phyloP scores from a whole-genome alignment of 2,329 filamentous ascomycete species.

The Colletotrichum incanum region DNA sequence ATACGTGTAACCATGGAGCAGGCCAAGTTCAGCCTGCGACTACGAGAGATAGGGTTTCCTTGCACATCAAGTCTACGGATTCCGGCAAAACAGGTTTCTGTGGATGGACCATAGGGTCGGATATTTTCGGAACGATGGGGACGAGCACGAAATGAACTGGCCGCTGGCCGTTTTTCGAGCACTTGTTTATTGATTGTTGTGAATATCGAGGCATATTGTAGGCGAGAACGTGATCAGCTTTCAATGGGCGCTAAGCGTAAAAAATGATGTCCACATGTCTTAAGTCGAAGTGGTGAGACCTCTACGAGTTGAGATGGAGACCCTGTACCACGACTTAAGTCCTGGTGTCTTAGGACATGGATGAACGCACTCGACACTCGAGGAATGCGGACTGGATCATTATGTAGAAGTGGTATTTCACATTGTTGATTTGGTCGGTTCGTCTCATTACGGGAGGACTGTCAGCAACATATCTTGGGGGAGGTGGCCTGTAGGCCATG shows the following conservation, averaged over 20 bases:
- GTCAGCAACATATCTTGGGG: not conserved
- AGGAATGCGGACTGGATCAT: not conserved
- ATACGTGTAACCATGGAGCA: conserved; percentile 26
- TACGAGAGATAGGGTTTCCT: not conserved
- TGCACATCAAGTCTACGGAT: not conserved
- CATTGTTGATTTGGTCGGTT: not conserved
- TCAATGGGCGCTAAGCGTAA: not conserved
- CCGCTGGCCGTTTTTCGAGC: conserved; percentile 8
- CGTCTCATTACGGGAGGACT: not conserved
- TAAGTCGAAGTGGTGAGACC: conserved; percentile 7
- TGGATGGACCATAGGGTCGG: conserved; percentile 1
- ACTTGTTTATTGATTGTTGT: conserved; percentile 5
- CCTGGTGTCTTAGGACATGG: not conserved
- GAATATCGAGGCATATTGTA: not conserved
- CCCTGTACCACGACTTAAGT: not conserved
- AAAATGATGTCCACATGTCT: not conserved
- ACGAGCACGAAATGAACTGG: not conserved
- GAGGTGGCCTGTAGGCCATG: not conserved
- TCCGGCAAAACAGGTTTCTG: not conserved
- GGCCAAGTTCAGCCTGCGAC: not conserved
- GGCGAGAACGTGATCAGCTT: not conserved
- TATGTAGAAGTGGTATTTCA: not conserved
- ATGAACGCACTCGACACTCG: not conserved
- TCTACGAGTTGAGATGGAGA: not conserved
- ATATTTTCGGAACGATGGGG: not conserved